Percentiles rank a stretch among this genome's conserved stretches.
Evolutionary conservation across 106 monocot species (phyloP).

Genomic region (Cymbidium sinense): DNA sequence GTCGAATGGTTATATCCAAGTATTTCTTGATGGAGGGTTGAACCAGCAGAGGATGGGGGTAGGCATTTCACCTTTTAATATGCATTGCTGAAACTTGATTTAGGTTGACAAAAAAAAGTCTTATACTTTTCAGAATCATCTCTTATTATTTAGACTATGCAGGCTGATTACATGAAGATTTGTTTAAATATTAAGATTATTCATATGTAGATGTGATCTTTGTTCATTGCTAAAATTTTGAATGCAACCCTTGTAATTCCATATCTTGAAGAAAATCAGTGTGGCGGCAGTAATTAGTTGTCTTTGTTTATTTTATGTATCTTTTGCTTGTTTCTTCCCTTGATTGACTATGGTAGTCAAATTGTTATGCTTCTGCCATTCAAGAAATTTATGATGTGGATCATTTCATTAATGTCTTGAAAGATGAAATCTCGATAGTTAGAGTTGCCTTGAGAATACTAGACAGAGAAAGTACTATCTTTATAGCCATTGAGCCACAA

Average conservation of each 20-base stretch:
- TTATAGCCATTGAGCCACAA: constrained; percentile 69
- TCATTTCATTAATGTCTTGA: no score
- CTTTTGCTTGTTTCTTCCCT: neutral
- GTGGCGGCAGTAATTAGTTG: constrained; percentile 66
- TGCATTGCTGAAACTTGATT: neutral
- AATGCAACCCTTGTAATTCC: no score
- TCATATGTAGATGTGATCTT: no score
- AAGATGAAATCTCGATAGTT: constrained; percentile 44
- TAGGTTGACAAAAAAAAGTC: no score
- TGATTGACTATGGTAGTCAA: neutral
- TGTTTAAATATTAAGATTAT: no score
- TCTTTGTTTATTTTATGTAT: neutral
- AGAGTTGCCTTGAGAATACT: constrained; percentile 65
- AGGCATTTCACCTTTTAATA: constrained; percentile 15
- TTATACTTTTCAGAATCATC: no score
- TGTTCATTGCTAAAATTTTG: no score
- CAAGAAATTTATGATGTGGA: no score
- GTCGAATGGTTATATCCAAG: no score
- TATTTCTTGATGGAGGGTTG: no score
- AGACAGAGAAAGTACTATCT: constrained; percentile 95
- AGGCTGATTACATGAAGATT: no score
- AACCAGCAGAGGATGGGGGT: constrained; percentile 99
- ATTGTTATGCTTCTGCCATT: constrained; percentile 49
- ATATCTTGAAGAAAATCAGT: constrained; percentile 86
- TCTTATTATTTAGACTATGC: no score